Evolutionary conservation across 345 rosid genomes (phyloP), one percentile per base, ranked within the genome.

Genomic region (Turnera subulata): DNA sequence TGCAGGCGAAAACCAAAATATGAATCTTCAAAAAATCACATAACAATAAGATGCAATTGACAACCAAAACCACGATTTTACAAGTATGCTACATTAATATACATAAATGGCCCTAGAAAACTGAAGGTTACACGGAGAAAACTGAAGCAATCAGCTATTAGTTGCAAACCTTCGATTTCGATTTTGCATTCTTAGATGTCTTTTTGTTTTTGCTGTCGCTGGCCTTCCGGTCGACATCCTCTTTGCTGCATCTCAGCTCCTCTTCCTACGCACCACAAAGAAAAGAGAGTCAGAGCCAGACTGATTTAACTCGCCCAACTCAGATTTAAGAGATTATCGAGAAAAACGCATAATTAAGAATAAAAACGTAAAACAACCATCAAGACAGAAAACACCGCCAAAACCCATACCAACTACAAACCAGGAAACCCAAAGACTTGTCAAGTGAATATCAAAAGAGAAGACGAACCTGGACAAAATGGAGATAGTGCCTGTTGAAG

Each of bases 401-500:
- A 63, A 26, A 21, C 14, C 5, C n/a, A n/a, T n/a, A n/a, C n/a
- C n/a, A n/a, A n/a, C n/a, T n/a, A n/a, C n/a, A n/a, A n/a, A n/a
- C n/a, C n/a, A n/a, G n/a, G n/a, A n/a, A n/a, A n/a, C n/a, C n/a
- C n/a, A n/a, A n/a, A n/a, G n/a, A n/a, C n/a, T n/a, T n/a, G n/a
- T n/a, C n/a, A n/a, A 17, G 9, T 1, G 39, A 42, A 16, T 5
- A 20, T 20, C 1, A 2, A 22, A 13, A 38, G 6, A 25, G 22
- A 29, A 52, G n/a, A 58, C 59, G 51, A 13, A 89, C 97, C 94
- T 89, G 92, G 17, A 89, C 87, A 62, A 75, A 62, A 35, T 85
- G 88, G 25, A 93, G 97, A 76, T 87, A 89, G 3, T 84, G 79
- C 62, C 81, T 85, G 84, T 93, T 89, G 73, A 93, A 93, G 48